Evolutionary conservation across 768 basidiomycete species (phyloP).

Genomic region (Mycena rebaudengoi): DNA sequence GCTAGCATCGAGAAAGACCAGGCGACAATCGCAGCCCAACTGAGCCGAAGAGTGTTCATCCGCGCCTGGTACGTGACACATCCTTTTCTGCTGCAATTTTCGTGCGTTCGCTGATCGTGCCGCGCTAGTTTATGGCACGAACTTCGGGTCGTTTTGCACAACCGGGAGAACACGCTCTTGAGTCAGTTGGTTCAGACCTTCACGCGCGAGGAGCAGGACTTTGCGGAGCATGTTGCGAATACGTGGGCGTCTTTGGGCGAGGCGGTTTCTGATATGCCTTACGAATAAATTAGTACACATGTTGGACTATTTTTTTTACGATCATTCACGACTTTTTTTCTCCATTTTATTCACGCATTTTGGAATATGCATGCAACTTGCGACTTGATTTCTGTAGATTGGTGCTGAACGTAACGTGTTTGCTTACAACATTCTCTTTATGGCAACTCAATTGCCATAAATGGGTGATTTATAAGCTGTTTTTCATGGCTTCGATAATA

Average conservation of each 20-base stretch:
- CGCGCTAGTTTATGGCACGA: conserved; percentile 97
- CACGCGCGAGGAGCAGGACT: conserved; percentile 77
- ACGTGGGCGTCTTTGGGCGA: conserved; percentile 83
- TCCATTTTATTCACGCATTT: background rate
- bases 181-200: conserved; percentile 78
- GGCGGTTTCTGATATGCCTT: conserved; percentile 83
- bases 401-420: too few species aligned
- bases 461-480: too few species aligned
- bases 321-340: conserved; percentile 3
- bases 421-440: too few species aligned
- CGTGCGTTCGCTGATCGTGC: too few species aligned
- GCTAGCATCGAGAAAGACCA: conserved; percentile 86
- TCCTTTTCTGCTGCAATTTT: background rate
- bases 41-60: conserved; percentile 86
- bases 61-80: conserved; percentile 80
- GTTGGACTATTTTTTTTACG: conserved; percentile 8
- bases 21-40: conserved; percentile 74
- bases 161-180: conserved; percentile 85
- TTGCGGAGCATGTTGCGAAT: conserved; percentile 64
- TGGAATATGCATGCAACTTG: too few species aligned
- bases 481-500: too few species aligned
- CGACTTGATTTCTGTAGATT: too few species aligned
- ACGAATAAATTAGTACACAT: conserved; percentile 59
- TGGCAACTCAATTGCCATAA: too few species aligned
- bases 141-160: conserved; percentile 90